Evolutionary conservation across 2,329 filamentous ascomycete genomes (phyloP).

Genomic region (Didymella pinodella): DNA sequence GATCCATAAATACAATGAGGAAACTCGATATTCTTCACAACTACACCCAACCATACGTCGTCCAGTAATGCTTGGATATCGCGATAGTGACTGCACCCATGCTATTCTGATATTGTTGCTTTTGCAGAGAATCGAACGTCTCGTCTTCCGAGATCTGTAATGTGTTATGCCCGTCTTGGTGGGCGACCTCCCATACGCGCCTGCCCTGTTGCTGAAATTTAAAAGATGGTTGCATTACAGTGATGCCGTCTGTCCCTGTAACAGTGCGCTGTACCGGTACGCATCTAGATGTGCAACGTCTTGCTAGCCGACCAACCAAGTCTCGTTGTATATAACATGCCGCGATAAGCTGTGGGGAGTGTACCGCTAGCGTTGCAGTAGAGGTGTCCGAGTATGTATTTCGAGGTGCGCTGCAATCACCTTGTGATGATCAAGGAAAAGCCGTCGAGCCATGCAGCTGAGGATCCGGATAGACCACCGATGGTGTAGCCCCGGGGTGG

Average conservation of each 20-base stretch:
- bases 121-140: constrained; percentile 13
- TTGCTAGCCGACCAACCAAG: constrained; percentile 11
- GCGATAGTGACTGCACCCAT: neutral
- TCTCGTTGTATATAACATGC: neutral
- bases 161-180: constrained; percentile 1
- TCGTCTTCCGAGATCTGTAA: constrained; percentile 3
- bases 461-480: constrained; percentile 85
- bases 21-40: neutral
- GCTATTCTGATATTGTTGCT: constrained; percentile 7
- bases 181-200: constrained; percentile 4
- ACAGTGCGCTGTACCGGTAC: neutral
- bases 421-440: constrained; percentile 82
- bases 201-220: neutral
- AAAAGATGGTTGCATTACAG: neutral
- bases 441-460: constrained; percentile 81
- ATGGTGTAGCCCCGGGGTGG: constrained; percentile 89
- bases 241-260: neutral
- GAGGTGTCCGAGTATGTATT: constrained; percentile 2
- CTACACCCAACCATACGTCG: neutral
- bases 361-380: neutral
- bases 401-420: constrained; percentile 51
- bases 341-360: neutral
- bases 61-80: neutral
- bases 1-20: constrained; percentile 5
- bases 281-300: constrained; percentile 14